phyloP scores from a whole-genome alignment of 441 rosid species.

The Aleurites moluccanus region DNA sequence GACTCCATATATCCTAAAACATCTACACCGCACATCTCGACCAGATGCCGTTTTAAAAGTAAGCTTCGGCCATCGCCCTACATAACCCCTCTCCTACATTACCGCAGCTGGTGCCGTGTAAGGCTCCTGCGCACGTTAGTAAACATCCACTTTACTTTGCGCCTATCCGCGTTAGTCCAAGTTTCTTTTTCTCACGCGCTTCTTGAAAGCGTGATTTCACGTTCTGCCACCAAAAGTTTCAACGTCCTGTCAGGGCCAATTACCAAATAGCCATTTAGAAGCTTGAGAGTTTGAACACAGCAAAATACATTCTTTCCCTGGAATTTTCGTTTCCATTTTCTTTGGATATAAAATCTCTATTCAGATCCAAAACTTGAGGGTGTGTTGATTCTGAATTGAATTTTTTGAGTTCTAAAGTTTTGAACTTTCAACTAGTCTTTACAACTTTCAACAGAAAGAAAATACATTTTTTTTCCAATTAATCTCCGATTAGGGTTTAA shows the following conservation, averaged over 20 bases:
- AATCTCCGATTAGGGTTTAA: not conserved
- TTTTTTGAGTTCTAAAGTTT: not conserved
- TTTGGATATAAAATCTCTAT: not conserved
- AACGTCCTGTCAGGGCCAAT: not conserved
- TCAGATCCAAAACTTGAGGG: constrained; percentile 1
- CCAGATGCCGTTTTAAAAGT: not conserved
- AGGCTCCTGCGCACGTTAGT: constrained; percentile 16
- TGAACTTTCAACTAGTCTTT: not conserved
- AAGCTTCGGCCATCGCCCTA: no score
- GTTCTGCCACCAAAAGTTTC: not conserved
- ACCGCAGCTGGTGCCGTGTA: not conserved
- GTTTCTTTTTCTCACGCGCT: not conserved
- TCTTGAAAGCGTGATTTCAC: not conserved
- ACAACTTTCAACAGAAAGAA: not conserved
- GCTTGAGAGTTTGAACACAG: not conserved
- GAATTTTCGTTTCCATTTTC: not conserved
- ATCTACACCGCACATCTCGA: not conserved
- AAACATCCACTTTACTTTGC: not conserved
- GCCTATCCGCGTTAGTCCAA: not conserved
- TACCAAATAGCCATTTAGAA: not conserved
- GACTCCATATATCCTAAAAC: not conserved
- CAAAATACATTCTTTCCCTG: not conserved
- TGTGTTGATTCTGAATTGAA: not conserved
- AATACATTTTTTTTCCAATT: not conserved
- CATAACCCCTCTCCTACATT: no score